Evolutionary conservation across 2,329 filamentous ascomycete species (phyloP), one percentile per base, ranked within the genome.

Genomic region (Macrophomina phaseolina): DNA sequence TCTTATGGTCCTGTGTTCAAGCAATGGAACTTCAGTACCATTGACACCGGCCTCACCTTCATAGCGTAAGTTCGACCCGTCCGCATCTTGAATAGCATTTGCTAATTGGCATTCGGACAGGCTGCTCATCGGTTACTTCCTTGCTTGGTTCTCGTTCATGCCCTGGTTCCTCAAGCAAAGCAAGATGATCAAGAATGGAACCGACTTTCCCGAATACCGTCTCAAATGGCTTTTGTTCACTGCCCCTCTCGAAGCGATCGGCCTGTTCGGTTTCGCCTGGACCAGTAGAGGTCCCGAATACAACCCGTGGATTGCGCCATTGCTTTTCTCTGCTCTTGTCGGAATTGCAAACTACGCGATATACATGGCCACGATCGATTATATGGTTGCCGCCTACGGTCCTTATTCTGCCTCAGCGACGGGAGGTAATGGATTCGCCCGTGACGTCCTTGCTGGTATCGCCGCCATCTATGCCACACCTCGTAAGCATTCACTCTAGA

Each of bases 341-440:
- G 91, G 89, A 28, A 89, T 93, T 62, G 90, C 90, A 65, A 93
- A 93, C 73, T 91, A 90, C 67, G 81, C 86, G 40, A 91, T 91
- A 67, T 92, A 92, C 79, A 91, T 91, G 87, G 88, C 89, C 1
- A 91, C 89, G 1, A 90, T 92, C 69, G 89, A 93, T 76, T 93
- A 93, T 79, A 91, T 92, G 86, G 86, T 91, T 14, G 88, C 87
- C 61, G 88, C 89, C 0, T 90, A 92, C 71, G 91, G 90, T 0
- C 87, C 87, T 0, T 92, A 91, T 75, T 87, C 89, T 2, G 90
- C 90, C 1, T 91, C 89, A 0, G 91, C 91, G 0, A 92, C 90
- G 0, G 91, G 90, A 48, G 90, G 90, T 23, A 93, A 93, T 69
- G 91, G 90, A 1, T 92, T 90, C 79, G 85, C 89, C 2, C 85